These are phyloP conservation scores for Triticum turgidum DNA, from an alignment of 176 grass and related monocot genomes.

Conservation along the genomic window DNA sequence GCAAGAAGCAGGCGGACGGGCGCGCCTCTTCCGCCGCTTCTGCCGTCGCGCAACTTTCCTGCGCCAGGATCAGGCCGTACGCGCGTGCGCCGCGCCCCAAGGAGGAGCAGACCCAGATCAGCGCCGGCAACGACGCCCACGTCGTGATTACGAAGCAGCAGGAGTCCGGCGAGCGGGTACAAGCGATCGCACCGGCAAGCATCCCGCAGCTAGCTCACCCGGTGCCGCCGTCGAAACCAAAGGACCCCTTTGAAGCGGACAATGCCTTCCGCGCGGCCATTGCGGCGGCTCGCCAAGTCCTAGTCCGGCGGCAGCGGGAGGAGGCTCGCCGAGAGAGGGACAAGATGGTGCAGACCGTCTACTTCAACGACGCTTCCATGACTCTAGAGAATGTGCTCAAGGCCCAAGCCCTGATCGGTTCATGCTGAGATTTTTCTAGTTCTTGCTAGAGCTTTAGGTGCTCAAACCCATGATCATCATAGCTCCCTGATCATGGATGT, in stretches of 20 bases:
- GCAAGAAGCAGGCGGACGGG: neutral
- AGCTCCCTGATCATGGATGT: neutral
- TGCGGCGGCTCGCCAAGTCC: neutral
- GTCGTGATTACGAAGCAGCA: neutral
- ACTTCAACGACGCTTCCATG: constrained; percentile 44
- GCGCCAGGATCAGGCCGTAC: neutral
- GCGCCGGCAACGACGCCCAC: neutral
- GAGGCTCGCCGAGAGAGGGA: constrained; percentile 25
- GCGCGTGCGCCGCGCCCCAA: neutral
- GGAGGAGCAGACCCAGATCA: neutral
- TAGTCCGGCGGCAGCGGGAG: neutral
- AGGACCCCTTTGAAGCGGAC: neutral
- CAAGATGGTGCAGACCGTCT: constrained; percentile 35
- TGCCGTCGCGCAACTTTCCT: neutral
- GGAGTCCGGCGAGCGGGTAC: neutral
- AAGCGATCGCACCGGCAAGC: neutral
- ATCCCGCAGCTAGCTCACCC: neutral
- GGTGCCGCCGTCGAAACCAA: neutral
- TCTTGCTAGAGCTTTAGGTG: neutral
- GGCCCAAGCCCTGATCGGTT: neutral
- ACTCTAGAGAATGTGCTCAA: constrained; percentile 18
- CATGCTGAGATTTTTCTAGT: neutral
- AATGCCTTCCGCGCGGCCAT: neutral
- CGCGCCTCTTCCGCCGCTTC: too few relatives aligned
- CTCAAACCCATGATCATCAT: neutral